Evolutionary conservation across 345 rosid species (phyloP), one percentile per base, ranked within the genome.

Genomic region (Brassica carinata): DNA sequence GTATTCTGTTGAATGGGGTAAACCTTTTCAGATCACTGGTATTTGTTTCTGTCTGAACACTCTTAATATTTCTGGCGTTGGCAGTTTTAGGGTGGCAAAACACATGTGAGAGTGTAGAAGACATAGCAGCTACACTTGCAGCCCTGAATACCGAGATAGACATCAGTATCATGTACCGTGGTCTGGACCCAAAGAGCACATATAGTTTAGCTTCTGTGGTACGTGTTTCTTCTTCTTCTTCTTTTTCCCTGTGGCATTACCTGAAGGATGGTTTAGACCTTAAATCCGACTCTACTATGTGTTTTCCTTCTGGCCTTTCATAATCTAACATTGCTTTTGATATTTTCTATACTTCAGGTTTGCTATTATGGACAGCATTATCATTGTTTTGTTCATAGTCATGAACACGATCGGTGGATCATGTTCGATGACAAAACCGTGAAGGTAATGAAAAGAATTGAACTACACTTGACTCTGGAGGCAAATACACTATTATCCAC

Each of bases 301-400:
- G 53, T 13, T 13, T 69, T 27, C 14, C 7, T 14, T 51, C 57
- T 33, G 17, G 62, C 8, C 5, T 55, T 18, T 33, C 57, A 68
- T 58, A 58, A 38, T 26, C 61, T 23, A 64, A 69, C 38, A 5
- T 65, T 67, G 27, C n/a, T 80, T 57, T 19, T 77, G 53, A 55
- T 76, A 23, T 0, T 36, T 77, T 84, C 18, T 78, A 77, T 81
- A 78, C 70, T 73, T 65, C 69, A 96, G 99, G 99, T 96, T 79
- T 96, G 99, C 86, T 96, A 96, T 81, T 93, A 93, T 61, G 99
- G 99, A 75, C 99, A 92, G 76, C 99, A 96, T 84, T 96, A 96
- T 85, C 95, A 96, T 84, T 96, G 98, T 85, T 96, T 96, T 65
- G 97, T 98, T 69, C 90, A 93, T 79, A 90, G 91, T 84, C 91